Percentiles rank a stretch among this genome's conserved stretches.
Evolutionary conservation across 257 asterid genomes (phyloP).

Genomic region (Solanum dulcamara): DNA sequence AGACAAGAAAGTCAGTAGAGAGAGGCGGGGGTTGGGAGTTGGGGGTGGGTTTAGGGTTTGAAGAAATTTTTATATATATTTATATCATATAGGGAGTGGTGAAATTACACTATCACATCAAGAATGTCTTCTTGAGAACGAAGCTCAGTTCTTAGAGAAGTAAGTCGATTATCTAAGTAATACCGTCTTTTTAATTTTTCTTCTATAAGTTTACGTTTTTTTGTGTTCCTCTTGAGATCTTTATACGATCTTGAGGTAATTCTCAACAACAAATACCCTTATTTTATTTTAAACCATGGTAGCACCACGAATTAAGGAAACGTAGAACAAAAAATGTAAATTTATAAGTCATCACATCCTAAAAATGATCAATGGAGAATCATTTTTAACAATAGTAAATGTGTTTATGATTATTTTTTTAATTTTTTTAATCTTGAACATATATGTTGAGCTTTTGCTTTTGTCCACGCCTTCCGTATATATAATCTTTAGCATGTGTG

Average conservation of each 20-base stretch:
- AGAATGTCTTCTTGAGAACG: not conserved
- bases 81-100: not conserved
- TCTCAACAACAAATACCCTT: not conserved
- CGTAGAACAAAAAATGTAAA: not conserved
- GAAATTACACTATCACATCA: not conserved
- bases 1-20: not conserved
- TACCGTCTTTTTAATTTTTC: too few species aligned
- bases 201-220: not conserved
- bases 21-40: not conserved
- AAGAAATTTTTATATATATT: not conserved
- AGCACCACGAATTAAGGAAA: not conserved
- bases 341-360: not conserved
- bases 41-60: not conserved
- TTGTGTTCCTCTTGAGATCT: not conserved
- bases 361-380: too few species aligned
- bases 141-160: not conserved
- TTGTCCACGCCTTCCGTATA: not conserved
- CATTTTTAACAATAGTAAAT: not conserved
- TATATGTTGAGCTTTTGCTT: not conserved
- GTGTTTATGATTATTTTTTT: not conserved
- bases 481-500: not conserved
- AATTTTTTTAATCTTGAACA: not conserved
- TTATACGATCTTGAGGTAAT: not conserved
- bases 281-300: not conserved
- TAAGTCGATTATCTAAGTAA: not conserved